phyloP scores from a whole-genome alignment of 257 asterid genomes.

The Solanum commersonii region DNA sequence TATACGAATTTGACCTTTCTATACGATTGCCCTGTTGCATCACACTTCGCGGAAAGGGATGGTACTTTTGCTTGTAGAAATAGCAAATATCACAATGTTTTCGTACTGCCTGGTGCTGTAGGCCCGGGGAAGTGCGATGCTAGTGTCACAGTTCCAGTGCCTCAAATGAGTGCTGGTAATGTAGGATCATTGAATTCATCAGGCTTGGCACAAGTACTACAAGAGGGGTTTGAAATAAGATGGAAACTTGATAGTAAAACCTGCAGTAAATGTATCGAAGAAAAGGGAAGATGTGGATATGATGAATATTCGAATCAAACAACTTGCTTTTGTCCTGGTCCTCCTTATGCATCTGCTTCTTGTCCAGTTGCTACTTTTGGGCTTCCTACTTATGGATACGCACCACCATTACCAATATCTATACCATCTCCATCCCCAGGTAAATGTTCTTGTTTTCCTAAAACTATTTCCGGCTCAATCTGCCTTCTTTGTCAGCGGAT shows the following conservation, averaged over 20 bases:
- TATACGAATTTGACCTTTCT: conserved; percentile 46
- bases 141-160: conserved; percentile 43
- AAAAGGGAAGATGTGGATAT: conserved; percentile 52
- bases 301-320: conserved; percentile 17
- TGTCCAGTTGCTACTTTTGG: conserved; percentile 13
- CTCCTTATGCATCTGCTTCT: conserved; percentile 20
- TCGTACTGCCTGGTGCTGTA: conserved; percentile 24
- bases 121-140: conserved; percentile 35
- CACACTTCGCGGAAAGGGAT: conserved; percentile 1
- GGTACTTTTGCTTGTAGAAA: conserved; percentile 13
- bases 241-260: conserved; percentile 34
- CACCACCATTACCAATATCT: conserved; percentile 2
- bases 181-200: conserved; percentile 9
- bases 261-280: conserved; percentile 36
- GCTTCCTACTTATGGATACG: background rate
- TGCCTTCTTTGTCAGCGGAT: background rate
- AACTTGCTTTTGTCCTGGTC: conserved; percentile 45
- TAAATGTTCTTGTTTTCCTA: conserved; percentile 1
- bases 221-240: conserved; percentile 39
- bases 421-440: background rate
- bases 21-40: conserved; percentile 33
- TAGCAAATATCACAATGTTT: conserved; percentile 7
- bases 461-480: background rate
- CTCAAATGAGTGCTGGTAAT: background rate
- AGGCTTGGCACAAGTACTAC: conserved; percentile 18